Conservation (phyloP, 805 yeast species). For the Candida fluviatilis region DNA sequence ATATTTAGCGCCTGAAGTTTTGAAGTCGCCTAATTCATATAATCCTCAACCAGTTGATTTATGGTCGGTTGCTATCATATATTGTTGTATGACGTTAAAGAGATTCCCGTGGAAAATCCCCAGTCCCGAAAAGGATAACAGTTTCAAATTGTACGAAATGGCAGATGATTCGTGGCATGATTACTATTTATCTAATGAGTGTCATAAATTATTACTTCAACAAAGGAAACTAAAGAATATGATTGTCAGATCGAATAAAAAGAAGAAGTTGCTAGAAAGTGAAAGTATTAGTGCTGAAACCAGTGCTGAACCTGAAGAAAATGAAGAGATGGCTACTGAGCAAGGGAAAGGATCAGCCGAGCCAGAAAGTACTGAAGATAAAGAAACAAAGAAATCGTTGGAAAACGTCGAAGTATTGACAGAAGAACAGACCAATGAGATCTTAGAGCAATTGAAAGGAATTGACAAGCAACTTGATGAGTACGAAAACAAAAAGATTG, state of each 20-base stretch:
- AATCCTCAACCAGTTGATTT: conserved; percentile 93
- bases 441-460: conserved; percentile 30
- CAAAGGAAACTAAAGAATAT: conserved; percentile 54
- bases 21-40: conserved; percentile 53
- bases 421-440: conserved; percentile 29
- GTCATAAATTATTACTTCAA: conserved; percentile 60
- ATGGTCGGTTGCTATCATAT: conserved; percentile 89
- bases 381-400: conserved; percentile 13
- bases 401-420: conserved; percentile 24
- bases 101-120: conserved; percentile 97
- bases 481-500: conserved; percentile 31
- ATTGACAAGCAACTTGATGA: conserved; percentile 35
- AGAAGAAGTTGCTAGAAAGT: conserved; percentile 24
- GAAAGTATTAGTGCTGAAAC: conserved; percentile 9
- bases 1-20: conserved; percentile 87
- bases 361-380: conserved; percentile 9
- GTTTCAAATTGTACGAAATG: conserved; percentile 78
- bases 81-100: conserved; percentile 87
- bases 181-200: conserved; percentile 64
- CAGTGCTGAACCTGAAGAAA: not conserved
- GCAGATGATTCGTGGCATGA: conserved; percentile 80
- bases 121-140: conserved; percentile 63
- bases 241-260: conserved; percentile 39
- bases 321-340: conserved; percentile 4
- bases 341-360: conserved; percentile 5